phyloP scores from a whole-genome alignment of 2,329 filamentous ascomycete species.

The Microascus cirrosus region DNA sequence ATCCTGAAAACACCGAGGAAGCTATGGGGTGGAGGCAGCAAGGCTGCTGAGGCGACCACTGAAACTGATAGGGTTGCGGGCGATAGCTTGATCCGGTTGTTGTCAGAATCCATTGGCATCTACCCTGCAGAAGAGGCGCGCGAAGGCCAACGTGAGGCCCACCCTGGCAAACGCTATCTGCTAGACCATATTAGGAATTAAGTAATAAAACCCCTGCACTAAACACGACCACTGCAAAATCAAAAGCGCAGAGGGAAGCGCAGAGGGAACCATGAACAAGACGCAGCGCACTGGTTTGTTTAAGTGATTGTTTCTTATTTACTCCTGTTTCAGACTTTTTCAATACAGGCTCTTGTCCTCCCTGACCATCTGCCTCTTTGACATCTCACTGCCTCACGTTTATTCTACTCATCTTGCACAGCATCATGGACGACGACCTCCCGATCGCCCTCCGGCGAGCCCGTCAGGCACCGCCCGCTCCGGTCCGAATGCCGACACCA shows the following conservation, averaged over 20 bases:
- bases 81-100: too few species aligned
- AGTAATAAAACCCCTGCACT: conserved; percentile 27
- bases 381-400: background rate
- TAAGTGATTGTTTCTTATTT: background rate
- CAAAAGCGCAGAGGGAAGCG: too few species aligned
- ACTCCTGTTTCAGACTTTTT: background rate
- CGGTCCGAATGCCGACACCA: conserved; percentile 8
- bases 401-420: background rate
- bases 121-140: background rate
- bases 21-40: too few species aligned
- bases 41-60: too few species aligned
- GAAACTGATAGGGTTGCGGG: too few species aligned
- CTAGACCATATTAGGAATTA: conserved; percentile 28
- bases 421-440: conserved; percentile 23
- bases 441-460: conserved; percentile 45
- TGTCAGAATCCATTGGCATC: background rate
- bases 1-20: too few species aligned
- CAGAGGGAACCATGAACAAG: conserved; percentile 1
- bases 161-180: background rate
- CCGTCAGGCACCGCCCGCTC: conserved; percentile 25
- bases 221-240: background rate
- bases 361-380: background rate
- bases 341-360: background rate
- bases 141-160: background rate
- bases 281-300: conserved; percentile 4